Evolutionary conservation across 2,329 filamentous ascomycete species (phyloP).

Genomic region (Arthrobotrys pseudoclavata): DNA sequence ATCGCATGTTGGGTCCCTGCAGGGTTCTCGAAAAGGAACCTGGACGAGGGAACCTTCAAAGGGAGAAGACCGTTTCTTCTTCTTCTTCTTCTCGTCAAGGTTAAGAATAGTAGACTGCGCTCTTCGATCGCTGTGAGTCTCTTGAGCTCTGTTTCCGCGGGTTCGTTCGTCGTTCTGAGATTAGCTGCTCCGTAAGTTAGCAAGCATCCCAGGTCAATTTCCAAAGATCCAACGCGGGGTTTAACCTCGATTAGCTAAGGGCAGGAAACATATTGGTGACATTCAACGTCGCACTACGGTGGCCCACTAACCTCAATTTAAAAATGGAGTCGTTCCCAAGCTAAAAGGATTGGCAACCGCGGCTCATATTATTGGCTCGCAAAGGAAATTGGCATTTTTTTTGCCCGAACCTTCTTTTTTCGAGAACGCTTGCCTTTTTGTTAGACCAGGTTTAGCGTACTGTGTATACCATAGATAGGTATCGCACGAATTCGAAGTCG

Average conservation of each 20-base stretch:
- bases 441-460: too few species aligned
- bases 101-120: background rate
- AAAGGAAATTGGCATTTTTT: constrained; percentile 36
- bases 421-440: constrained; percentile 33
- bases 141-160: constrained; percentile 17
- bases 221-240: constrained; percentile 53
- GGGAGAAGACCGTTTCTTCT: constrained; percentile 7
- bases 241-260: constrained; percentile 32
- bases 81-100: background rate
- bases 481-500: constrained; percentile 35
- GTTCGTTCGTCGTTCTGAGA: constrained; percentile 31
- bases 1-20: constrained; percentile 47
- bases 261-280: constrained; percentile 58
- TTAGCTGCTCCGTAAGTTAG: constrained; percentile 14
- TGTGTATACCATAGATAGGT: too few species aligned
- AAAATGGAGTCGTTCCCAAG: constrained; percentile 34
- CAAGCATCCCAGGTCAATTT: constrained; percentile 45
- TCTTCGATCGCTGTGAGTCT: background rate
- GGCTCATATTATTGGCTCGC: constrained; percentile 43
- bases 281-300: constrained; percentile 54
- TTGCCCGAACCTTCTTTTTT: constrained; percentile 21
- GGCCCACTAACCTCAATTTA: constrained; percentile 47
- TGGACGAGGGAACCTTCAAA: constrained; percentile 38
- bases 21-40: constrained; percentile 53
- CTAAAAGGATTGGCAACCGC: constrained; percentile 23